Evolutionary conservation across 2,329 filamentous ascomycete species (phyloP), one percentile per base, ranked within the genome.

Genomic region (Fusarium sp.): DNA sequence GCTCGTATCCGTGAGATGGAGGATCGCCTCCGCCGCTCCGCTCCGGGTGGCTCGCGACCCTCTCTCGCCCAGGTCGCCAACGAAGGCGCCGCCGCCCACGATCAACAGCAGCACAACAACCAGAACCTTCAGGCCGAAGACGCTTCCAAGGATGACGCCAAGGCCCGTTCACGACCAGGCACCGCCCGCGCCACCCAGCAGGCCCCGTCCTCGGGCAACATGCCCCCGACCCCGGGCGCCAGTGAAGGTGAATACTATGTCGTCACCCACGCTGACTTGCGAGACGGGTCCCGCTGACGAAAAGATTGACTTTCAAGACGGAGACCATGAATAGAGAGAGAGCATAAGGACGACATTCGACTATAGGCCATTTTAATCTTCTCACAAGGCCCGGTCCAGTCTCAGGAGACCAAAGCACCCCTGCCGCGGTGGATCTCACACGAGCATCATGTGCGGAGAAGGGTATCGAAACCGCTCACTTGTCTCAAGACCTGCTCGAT

Each of bases 1-100:
- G 91, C 91, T 62, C 92, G 92, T 77, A 90, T 98, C 77, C 92
- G 91, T 77, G 94, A 95, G 79, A 94, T 96, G 84, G 95, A 98
- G 84, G 89, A 93, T 76, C 92, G 93, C 52, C 88, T 98, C 62
- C 89, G 85, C 76, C 78, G 77, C 69, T 82, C 74, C 38, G 70
- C 67, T 73, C 62, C 73, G 75, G 29, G 50, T 42, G 34, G 73
- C 62, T 47, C 73, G 74, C 71, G 64, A 69, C 62, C 74, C 60
- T 66, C 74, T 16, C 71, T 76, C 61, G 69, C 69, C 64, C 72
- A 70, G 68, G 60, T 66, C 60, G 45, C 64, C 71, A 37, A 47
- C 71, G 22, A 47, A 27, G 20, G 47, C 34, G 22, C 70, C 38
- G 67, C 67, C 45, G 67, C 71, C 35, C 62, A 69, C 45, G 64